Evolutionary conservation across 2,329 filamentous ascomycete genomes (phyloP), one percentile per base, ranked within the genome.

Genomic region (Biscogniauxia mediterranea): DNA sequence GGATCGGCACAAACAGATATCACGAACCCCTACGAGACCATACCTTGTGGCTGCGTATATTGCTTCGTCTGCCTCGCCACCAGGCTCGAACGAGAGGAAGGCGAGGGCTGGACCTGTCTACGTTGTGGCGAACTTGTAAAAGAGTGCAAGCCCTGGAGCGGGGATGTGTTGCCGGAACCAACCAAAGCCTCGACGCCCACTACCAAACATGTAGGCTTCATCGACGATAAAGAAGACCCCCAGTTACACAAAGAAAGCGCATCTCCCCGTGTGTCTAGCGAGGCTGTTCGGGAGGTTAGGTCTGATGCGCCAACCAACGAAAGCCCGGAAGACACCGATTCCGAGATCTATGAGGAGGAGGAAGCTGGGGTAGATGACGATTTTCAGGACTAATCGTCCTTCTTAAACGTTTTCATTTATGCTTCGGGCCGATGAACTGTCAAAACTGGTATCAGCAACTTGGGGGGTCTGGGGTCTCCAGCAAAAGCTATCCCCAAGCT

Each of bases 11-110:
- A 93, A 66, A 97, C 93, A 0, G 95, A 98, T 70, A 89, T 98
- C 64, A 97, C 94, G 4, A 99, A 98, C 73, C 93, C 95, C 0
- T 99, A 99, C 74, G 92, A 97, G 77, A 87, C 93, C 0, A 85
- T 93, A 2, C 89, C 92, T 0, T 99, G 95, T 70, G 90, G 90
- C 0, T 97, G 93, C 75, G 83, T 97, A 61, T 99, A 98, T 78
- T 99, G 95, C 77, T 99, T 96, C 73, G 92, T 96, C 19, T 99
- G 95, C 72, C 78, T 98, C n/a, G 92, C 93, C 2, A 92, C 93
- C 61, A 87, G 91, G 62, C 83, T 99, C 52, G 94, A 97, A 76
- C 87, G 89, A 5, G 94, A 98, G 76, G 94, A 97, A 74, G 95
- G 94, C 32, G 92, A 97, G 72, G 94, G 94, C 2, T 97, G 93